Base-by-base conservation (phyloP, 2,329 filamentous ascomycete genomes). In the Talaromyces atroroseus region DNA sequence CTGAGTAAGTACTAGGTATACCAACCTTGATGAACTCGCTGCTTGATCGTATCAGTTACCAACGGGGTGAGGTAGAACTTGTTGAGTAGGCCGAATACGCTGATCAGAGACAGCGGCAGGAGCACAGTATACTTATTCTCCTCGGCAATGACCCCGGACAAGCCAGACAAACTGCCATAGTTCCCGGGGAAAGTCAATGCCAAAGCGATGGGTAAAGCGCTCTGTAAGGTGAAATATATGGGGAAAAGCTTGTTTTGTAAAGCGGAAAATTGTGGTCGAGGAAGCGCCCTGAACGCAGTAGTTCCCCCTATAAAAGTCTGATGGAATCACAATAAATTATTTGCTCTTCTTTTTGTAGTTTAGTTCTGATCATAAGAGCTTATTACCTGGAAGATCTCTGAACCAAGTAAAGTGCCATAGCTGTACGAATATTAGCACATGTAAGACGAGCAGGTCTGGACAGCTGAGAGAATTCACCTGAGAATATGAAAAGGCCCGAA, bases 341-440 rank as follows among this genome's bases (percentile, higher is more conserved):
- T 23, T 47, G 7, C 24, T 36, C 20, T 42, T 53, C 18, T 11
- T 20, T 26, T 10, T 54, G n/a, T 11, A 18, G 18, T 10, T 23
- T 46, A 34, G n/a, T n/a, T n/a, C n/a, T n/a, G 34, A n/a, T 61
- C 40, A 48, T 10, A 38, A 32, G 21, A n/a, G 50, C 24, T 21
- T 54, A 72, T 71, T 74, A 88, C 86, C 71, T 97, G 90, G 74
- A 91, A 97, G 71, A 96, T 81, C 40, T 90, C 88, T 26, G 87
- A 87, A 61, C 94, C 94, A 14, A 97, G 79, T 50, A 97, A 82
- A 20, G 90, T 91, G 62, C 90, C 91, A 75, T 95, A 96, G 69
- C 90, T 94, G 63, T 48, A 14, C 21, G 10, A 11, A 16, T 45
- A 18, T 34, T 40, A 38, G 42, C 21, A 23, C 18, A 38, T n/a